Base-by-base conservation (phyloP, 305 asterid genomes). In the Stenogyne calaminthoides region DNA sequence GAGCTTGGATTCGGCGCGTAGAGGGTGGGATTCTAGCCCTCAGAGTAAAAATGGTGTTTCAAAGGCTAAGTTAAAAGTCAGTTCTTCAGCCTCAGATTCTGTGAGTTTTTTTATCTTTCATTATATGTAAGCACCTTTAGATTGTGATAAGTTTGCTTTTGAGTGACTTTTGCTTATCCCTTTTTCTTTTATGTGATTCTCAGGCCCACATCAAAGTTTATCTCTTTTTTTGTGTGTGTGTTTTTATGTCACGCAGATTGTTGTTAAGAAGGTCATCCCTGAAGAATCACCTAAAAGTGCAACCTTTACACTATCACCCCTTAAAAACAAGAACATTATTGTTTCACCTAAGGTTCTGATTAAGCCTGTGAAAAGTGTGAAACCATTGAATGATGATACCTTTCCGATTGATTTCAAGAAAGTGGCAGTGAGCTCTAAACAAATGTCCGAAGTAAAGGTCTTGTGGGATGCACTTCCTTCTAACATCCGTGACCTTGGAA, bases 1-100 rank as follows among this genome's bases (percentile, higher is more conserved):
- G 88, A 94, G 98, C 84, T 83, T 94, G 76, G 98, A 90, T 78
- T 88, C 92, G 15, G 74, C 82, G 3, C 78, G 98, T 36, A 88
- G 80, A 84, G 97, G 91, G 64, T 94, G 99, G 98, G 95, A 90
- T 76, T 78, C 78, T 29, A 84, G 85, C 32, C 85, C 89, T 2
- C 80, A 71, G n/a, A 58, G 72, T 70, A 78, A 80, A 72, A 80
- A 64, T 67, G 80, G 83, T 27, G 74, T n/a, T 39, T 65, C 78
- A 2, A 88, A 80, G 76, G 36, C 85, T 52, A 88, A 82, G 64
- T 64, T 52, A 14, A 85, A 71, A 70, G 80, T 46, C 32, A 63
- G 29, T 65, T 54, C 69, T 60, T 57, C 77, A 22, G 40, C 67
- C 36, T 55, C 80, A 27, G 76, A 79, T 72, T 75, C 84, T 20